Percentiles rank a stretch among this genome's conserved stretches.
These are phyloP conservation scores for Peniophora sp. DNA, from an alignment of 1,284 basidiomycete species.

Conservation along the genomic window DNA sequence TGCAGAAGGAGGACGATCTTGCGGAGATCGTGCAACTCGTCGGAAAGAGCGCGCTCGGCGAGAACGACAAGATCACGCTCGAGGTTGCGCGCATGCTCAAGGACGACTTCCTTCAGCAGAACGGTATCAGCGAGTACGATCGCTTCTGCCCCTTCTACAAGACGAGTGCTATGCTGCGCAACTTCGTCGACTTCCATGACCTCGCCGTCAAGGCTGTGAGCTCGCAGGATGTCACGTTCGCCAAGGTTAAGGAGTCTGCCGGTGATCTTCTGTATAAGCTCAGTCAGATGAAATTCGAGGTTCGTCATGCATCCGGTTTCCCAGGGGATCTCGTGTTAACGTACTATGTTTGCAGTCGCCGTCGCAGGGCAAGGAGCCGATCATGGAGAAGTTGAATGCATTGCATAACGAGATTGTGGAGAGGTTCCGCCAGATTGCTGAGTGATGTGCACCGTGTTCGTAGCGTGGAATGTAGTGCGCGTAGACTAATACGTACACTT, in stretches of 20 bases:
- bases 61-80: slow-evolving; percentile 97
- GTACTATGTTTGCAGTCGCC: slow-evolving; percentile 51
- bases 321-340: slow-evolving; percentile 11
- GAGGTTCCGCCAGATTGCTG: slow-evolving; percentile 81
- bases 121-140: slow-evolving; percentile 98
- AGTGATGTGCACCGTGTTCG: no score
- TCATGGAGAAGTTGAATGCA: slow-evolving; percentile 75
- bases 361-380: slow-evolving; percentile 76
- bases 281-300: slow-evolving; percentile 98
- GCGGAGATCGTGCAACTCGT: slow-evolving; percentile 99
- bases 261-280: slow-evolving; percentile 91
- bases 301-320: slow-evolving; percentile 25
- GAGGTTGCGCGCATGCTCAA: slow-evolving; percentile 97
- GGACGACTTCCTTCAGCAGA: slow-evolving; percentile 98
- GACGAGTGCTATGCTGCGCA: slow-evolving; percentile 92
- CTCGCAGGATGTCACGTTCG: slow-evolving; percentile 85
- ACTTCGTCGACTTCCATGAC: slow-evolving; percentile 95
- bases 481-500: no score
- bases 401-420: slow-evolving; percentile 82
- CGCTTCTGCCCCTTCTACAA: slow-evolving; percentile 98
- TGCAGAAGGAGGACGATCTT: slow-evolving; percentile 98
- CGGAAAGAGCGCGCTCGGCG: slow-evolving; percentile 96
- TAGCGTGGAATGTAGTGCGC: no score
- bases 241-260: slow-evolving; percentile 84
- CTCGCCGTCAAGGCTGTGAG: slow-evolving; percentile 80